Percentiles rank a stretch among this genome's conserved stretches.
Conservation (phyloP, 164 flowering plant species). For the Annona squamosa region DNA sequence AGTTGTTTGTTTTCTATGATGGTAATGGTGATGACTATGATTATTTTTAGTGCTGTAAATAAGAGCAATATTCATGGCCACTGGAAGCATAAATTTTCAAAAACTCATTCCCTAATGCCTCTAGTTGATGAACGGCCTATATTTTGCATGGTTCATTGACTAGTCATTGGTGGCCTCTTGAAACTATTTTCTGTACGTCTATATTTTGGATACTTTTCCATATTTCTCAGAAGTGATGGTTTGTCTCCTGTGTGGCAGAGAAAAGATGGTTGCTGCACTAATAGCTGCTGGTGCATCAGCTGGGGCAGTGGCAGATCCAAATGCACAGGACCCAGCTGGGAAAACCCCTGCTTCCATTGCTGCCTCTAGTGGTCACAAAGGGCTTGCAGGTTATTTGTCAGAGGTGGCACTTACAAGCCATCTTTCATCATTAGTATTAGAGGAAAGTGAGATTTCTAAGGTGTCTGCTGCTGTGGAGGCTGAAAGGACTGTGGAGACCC, state of each 20-base stretch:
- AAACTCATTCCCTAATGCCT: too few species aligned
- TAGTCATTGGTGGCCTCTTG: too few species aligned
- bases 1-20: too few species aligned
- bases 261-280: conserved; percentile 90
- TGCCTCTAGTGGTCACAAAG: conserved; percentile 61
- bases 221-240: background rate
- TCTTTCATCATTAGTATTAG: conserved; percentile 70
- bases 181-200: too few species aligned
- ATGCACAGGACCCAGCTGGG: conserved; percentile 59
- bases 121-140: too few species aligned
- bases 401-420: conserved; percentile 82
- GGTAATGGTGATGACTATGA: too few species aligned
- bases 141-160: too few species aligned
- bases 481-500: conserved; percentile 51
- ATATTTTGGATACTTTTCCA: too few species aligned
- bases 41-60: too few species aligned
- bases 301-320: conserved; percentile 91
- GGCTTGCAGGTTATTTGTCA: conserved; percentile 95
- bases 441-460: conserved; percentile 73
- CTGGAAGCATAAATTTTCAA: too few species aligned
- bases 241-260: conserved; percentile 37
- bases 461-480: conserved; percentile 72
- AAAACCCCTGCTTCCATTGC: conserved; percentile 79
- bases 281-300: conserved; percentile 87
- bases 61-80: too few species aligned